These are phyloP conservation scores for Aspergillus steynii DNA, from an alignment of 495 filamentous ascomycete species.

Conservation along the genomic window DNA sequence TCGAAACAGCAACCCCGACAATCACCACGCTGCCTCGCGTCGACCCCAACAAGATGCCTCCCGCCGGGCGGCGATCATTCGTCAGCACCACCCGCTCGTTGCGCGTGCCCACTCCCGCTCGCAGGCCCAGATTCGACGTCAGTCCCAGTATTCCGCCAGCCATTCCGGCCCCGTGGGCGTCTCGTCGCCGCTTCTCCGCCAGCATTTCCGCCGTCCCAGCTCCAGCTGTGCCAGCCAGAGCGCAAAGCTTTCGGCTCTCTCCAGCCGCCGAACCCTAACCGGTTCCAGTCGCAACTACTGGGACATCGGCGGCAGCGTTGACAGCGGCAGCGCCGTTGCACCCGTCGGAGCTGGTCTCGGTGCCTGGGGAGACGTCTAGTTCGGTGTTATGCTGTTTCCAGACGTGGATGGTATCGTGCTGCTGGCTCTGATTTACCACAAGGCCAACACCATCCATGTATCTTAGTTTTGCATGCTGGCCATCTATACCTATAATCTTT, in stretches of 20 bases:
- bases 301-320: constrained; percentile 80
- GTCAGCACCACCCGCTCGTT: constrained; percentile 83
- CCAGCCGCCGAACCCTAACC: constrained; percentile 50
- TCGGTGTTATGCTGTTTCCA: background rate
- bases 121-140: constrained; percentile 52
- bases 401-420: background rate
- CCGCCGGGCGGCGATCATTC: constrained; percentile 76
- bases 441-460: background rate
- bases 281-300: constrained; percentile 77
- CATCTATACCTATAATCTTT: constrained; percentile 9
- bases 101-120: constrained; percentile 52
- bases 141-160: constrained; percentile 47
- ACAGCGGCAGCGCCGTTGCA: constrained; percentile 68
- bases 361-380: constrained; percentile 70
- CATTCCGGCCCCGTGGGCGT: constrained; percentile 45
- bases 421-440: background rate
- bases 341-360: constrained; percentile 63
- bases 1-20: constrained; percentile 37
- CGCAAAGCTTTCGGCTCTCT: constrained; percentile 61
- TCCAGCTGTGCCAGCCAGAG: constrained; percentile 81
- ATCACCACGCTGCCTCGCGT: constrained; percentile 35
- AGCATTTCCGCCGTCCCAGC: constrained; percentile 53
- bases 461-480: constrained; percentile 15
- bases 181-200: constrained; percentile 40
- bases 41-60: constrained; percentile 61